Evolutionary conservation across 2,329 filamentous ascomycete genomes (phyloP).

Genomic region (Tolypocladium ovalisporum): DNA sequence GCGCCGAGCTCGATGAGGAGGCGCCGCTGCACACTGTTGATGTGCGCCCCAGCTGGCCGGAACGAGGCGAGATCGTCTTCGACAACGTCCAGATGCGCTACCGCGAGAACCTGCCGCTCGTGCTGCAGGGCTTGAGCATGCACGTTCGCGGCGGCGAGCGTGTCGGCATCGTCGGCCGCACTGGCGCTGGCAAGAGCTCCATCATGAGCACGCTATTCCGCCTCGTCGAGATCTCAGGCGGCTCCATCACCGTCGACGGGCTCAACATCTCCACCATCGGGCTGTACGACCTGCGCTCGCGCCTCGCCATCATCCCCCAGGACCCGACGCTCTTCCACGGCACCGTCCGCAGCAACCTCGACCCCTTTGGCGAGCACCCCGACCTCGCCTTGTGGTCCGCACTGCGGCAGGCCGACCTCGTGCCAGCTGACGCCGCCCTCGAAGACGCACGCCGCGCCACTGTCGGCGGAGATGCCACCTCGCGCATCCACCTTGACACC

Average conservation of each 20-base stretch:
- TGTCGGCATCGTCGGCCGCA: constrained; percentile 72
- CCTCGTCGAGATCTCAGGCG: constrained; percentile 54
- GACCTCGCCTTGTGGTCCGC: constrained; percentile 72
- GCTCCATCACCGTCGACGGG: constrained; percentile 54
- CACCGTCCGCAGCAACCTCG: constrained; percentile 68
- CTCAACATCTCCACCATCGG: constrained; percentile 63
- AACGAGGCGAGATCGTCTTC: constrained; percentile 72
- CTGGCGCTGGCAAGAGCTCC: constrained; percentile 71
- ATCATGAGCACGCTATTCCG: constrained; percentile 79
- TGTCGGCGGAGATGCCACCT: constrained; percentile 63
- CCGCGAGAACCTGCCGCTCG: constrained; percentile 58
- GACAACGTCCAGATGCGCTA: constrained; percentile 71
- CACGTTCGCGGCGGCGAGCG: constrained; percentile 66
- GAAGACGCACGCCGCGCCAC: constrained; percentile 44
- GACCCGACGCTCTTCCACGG: constrained; percentile 76
- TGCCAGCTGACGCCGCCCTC: constrained; percentile 49
- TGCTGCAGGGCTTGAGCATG: constrained; percentile 60
- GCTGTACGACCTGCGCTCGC: constrained; percentile 63
- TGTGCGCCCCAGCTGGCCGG: constrained; percentile 69
- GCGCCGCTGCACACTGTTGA: constrained; percentile 69
- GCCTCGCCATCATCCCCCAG: constrained; percentile 74
- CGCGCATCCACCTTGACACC: constrained; percentile 70
- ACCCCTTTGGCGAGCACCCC: constrained; percentile 69
- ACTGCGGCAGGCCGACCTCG: constrained; percentile 65
- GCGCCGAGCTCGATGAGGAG: constrained; percentile 76